These are phyloP conservation scores for Termitomyces sp. DNA, from an alignment of 768 basidiomycete species.

Conservation along the genomic window DNA sequence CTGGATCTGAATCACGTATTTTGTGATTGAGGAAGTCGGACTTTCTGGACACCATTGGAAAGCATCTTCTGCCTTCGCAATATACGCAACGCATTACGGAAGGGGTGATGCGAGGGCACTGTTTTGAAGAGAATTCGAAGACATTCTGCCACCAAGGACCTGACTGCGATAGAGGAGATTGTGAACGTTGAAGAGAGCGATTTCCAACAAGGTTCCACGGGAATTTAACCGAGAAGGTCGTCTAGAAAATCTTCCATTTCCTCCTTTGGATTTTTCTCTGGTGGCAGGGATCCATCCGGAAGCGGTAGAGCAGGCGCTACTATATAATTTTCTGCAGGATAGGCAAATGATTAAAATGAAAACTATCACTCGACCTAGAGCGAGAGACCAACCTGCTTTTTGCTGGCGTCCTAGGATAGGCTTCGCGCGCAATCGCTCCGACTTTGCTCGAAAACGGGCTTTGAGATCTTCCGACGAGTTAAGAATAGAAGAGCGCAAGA, in stretches of 20 bases:
- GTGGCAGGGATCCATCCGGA: conserved; percentile 20
- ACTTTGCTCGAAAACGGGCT: conserved; percentile 50
- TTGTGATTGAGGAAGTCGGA: conserved; percentile 27
- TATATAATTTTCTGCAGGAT: conserved; percentile 5
- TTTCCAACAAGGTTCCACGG: neutral
- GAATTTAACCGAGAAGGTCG: conserved; percentile 43
- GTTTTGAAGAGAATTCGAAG: conserved; percentile 21
- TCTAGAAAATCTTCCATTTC: conserved; percentile 74
- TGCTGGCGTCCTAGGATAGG: conserved; percentile 26
- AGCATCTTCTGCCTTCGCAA: conserved; percentile 9
- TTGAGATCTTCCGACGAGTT: conserved; percentile 44
- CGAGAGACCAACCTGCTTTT: conserved; percentile 29
- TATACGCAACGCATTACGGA: conserved; percentile 7
- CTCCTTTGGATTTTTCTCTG: conserved; percentile 38
- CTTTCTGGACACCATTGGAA: conserved; percentile 23
- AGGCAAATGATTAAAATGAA: neutral
- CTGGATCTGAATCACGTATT: conserved; percentile 17
- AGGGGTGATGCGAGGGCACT: conserved; percentile 15
- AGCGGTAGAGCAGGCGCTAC: conserved; percentile 20
- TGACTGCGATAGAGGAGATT: neutral
- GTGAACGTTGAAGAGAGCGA: neutral
- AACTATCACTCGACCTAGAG: neutral
- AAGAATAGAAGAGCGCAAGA: neutral
- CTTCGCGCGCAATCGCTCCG: conserved; percentile 38
- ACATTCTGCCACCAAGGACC: conserved; percentile 14